phyloP scores from a whole-genome alignment of 169 alveolate species.

The Plasmodium fragile region DNA sequence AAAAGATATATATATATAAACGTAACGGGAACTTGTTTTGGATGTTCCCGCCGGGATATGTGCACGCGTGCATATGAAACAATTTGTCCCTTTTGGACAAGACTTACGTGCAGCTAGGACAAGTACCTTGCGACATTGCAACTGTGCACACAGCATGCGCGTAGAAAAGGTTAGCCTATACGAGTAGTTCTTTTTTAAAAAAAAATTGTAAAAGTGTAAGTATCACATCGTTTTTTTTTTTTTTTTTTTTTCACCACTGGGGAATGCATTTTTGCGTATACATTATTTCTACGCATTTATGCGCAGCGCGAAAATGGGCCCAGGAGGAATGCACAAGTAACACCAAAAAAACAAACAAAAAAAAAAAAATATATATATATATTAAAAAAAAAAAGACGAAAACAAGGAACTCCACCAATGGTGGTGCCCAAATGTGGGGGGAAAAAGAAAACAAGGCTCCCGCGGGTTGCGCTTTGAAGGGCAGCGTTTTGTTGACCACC shows the following conservation, averaged over 20 bases:
- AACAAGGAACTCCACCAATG: background rate
- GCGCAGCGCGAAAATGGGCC: background rate
- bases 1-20: background rate
- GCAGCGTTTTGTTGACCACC: background rate
- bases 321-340: background rate
- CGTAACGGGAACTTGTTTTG: background rate
- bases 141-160: background rate
- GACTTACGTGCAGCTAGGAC: background rate
- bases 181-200: background rate
- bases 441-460: background rate
- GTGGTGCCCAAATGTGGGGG: background rate
- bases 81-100: background rate
- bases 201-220: background rate
- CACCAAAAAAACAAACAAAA: background rate
- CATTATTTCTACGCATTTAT: background rate
- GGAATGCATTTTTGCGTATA: conserved; percentile 22
- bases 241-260: background rate
- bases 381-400: background rate
- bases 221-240: background rate
- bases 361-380: background rate
- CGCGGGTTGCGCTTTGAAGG: background rate
- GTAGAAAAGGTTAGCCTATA: background rate
- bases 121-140: background rate
- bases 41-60: background rate
- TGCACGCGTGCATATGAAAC: background rate